Conservation (phyloP, 169 alveolate species). For the Cryptosporidium ubiquitum region DNA sequence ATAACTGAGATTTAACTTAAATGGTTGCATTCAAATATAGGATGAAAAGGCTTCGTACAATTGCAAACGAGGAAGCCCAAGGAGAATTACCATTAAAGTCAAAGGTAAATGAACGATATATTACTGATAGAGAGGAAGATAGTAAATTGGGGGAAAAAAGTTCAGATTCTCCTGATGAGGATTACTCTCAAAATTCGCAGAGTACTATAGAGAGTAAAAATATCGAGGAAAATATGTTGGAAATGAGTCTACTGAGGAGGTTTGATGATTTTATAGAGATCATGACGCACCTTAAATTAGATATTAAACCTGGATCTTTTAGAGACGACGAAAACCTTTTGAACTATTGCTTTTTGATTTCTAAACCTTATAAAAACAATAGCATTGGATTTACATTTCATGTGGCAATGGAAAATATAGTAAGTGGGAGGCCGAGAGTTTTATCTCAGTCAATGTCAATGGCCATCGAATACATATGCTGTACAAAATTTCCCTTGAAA, state of each 20-base stretch:
- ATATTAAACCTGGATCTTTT: slow-evolving; percentile 15
- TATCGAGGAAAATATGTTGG: neutral
- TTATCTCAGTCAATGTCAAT: slow-evolving; percentile 48
- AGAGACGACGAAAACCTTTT: slow-evolving; percentile 52
- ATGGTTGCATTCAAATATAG: slow-evolving; percentile 52
- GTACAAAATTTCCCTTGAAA: slow-evolving; percentile 49
- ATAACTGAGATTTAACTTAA: neutral
- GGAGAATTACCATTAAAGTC: slow-evolving; percentile 30
- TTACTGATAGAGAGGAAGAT: neutral
- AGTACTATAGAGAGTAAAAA: slow-evolving; percentile 4
- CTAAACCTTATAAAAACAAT: slow-evolving; percentile 29
- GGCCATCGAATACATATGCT: slow-evolving; percentile 39
- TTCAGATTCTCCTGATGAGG: neutral
- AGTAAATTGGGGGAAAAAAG: neutral
- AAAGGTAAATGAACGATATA: neutral
- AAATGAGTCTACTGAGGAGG: slow-evolving; percentile 7
- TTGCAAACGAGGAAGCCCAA: slow-evolving; percentile 11
- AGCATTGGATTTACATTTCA: slow-evolving; percentile 49
- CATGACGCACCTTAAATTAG: slow-evolving; percentile 27
- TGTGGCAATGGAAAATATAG: slow-evolving; percentile 66
- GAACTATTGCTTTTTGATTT: slow-evolving; percentile 40
- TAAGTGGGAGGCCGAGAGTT: slow-evolving; percentile 37
- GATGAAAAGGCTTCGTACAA: slow-evolving; percentile 35
- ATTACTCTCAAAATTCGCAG: slow-evolving; percentile 2
- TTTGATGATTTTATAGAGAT: slow-evolving; percentile 29